These are phyloP conservation scores for Picea abies DNA, from an alignment of 83 land plant species.

Conservation along the genomic window DNA sequence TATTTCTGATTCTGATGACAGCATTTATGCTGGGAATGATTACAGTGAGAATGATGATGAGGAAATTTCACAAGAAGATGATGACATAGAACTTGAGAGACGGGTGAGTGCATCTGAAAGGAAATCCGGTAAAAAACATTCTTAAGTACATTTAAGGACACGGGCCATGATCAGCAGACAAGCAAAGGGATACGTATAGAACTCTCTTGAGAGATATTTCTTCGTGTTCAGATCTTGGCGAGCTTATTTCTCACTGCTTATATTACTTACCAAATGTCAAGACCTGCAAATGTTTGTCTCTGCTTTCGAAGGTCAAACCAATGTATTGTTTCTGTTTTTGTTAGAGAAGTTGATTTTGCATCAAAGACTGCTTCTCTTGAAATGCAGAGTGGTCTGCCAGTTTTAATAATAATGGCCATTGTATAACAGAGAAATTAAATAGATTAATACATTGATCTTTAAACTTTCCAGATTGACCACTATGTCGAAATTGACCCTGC, in stretches of 20 bases:
- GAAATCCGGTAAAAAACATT: background rate
- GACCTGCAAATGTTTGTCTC: background rate
- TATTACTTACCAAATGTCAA: background rate
- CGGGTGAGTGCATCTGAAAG: background rate
- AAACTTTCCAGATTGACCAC: background rate
- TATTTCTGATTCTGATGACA: background rate
- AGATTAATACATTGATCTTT: background rate
- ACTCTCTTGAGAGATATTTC: background rate
- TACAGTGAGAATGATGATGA: constrained; percentile 11
- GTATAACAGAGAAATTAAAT: background rate
- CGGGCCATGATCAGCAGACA: background rate
- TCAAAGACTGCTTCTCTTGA: background rate
- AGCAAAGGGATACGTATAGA: background rate
- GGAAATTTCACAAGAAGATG: constrained; percentile 2
- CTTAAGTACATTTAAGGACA: background rate
- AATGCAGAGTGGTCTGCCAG: background rate
- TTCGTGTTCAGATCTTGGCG: background rate
- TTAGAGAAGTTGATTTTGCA: background rate
- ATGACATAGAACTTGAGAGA: background rate
- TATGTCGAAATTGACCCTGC: background rate
- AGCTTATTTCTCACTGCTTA: background rate
- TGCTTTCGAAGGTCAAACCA: background rate
- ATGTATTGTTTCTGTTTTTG: too few relatives aligned
- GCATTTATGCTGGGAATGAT: background rate
- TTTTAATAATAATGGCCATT: background rate